These are phyloP conservation scores for Apophysomyces trapeziformis DNA, from an alignment of 371 early-diverging fungal species.

Conservation along the genomic window DNA sequence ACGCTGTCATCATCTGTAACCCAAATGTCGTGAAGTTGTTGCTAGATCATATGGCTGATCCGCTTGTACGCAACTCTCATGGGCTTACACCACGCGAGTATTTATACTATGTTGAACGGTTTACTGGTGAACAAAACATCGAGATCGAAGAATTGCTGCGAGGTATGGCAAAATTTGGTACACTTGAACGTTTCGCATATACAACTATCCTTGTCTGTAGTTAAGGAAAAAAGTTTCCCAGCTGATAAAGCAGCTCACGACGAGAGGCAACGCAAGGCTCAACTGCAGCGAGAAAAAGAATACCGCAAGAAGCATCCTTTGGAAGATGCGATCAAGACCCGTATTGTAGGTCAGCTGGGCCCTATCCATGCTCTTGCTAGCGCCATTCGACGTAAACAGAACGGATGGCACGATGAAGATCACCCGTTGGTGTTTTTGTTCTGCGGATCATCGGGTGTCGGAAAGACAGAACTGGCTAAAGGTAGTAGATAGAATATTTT, in stretches of 20 bases:
- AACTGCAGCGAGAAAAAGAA: constrained; percentile 53
- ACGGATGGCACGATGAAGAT: constrained; percentile 68
- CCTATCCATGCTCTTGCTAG: constrained; percentile 66
- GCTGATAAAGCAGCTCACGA: constrained; percentile 51
- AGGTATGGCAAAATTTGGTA: constrained; percentile 20
- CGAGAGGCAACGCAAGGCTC: constrained; percentile 40
- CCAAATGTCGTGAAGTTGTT: constrained; percentile 58
- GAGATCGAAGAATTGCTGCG: constrained; percentile 45
- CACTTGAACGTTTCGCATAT: background rate
- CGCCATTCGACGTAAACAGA: constrained; percentile 67
- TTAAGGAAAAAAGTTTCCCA: constrained; percentile 41
- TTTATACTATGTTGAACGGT: constrained; percentile 52
- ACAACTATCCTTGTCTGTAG: constrained; percentile 18
- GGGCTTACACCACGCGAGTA: constrained; percentile 54
- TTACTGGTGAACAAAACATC: constrained; percentile 49
- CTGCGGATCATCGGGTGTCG: constrained; percentile 75
- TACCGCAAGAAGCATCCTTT: constrained; percentile 59
- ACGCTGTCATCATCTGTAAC: constrained; percentile 69
- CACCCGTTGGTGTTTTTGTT: constrained; percentile 77
- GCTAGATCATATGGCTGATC: constrained; percentile 66
- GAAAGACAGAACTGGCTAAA: constrained; percentile 78
- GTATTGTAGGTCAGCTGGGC: constrained; percentile 69
- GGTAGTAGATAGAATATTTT: constrained; percentile 44
- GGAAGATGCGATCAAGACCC: constrained; percentile 50
- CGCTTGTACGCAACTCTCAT: constrained; percentile 46